Base-by-base conservation (phyloP, 352 stramenopile genomes). In the Phytophthora pistaciae region DNA sequence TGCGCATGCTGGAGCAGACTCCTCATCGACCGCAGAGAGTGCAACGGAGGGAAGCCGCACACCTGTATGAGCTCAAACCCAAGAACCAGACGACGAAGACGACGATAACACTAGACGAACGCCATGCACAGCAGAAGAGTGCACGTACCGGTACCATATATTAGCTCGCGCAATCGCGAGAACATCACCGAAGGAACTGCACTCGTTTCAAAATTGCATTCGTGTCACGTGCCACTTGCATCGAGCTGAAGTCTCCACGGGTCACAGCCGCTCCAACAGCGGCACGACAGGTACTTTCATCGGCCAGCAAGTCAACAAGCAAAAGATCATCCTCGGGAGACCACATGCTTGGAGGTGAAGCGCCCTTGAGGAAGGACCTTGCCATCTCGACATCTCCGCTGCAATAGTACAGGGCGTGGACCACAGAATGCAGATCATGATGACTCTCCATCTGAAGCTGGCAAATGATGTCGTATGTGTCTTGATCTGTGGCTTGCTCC, bases 161-260 rank as follows among this genome's bases (percentile, higher is more conserved):
- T 58, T 74, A 40, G 29, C 11, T 18, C 50, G 42, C 20, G 29
- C 16, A n/a, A 50, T 36, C 25, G 16, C 11, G 23, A 65, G 20
- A 53, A n/a, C 23, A 59, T 75, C 40, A 98, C 91, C 82, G 60
- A 71, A 92, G 77, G 66, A 89, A 91, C 31, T 74, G 65, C 61
- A 91, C 79, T 60, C 85, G 83, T 53, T 74, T 69, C 61, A 84
- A 49, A 62, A 92, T 88, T 38, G 87, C 78, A 40, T 74, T 70
- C 13, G 56, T 54, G 27, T 70, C 73, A 20, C 80, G 82, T 21
- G 55, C 48, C 16, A 77, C 69, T 52, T 62, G 72, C 83, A 92
- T 89, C 8, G 31, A 38, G 0, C 66, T 60, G 27, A 91, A 90
- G 13, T 70, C 72, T 1, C 82, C 81, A 38, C 53, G 68, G 23